Percentiles rank a stretch among this genome's conserved stretches.
Evolutionary conservation across 768 basidiomycete species (phyloP).

Genomic region (Calocybe gangraenosa): DNA sequence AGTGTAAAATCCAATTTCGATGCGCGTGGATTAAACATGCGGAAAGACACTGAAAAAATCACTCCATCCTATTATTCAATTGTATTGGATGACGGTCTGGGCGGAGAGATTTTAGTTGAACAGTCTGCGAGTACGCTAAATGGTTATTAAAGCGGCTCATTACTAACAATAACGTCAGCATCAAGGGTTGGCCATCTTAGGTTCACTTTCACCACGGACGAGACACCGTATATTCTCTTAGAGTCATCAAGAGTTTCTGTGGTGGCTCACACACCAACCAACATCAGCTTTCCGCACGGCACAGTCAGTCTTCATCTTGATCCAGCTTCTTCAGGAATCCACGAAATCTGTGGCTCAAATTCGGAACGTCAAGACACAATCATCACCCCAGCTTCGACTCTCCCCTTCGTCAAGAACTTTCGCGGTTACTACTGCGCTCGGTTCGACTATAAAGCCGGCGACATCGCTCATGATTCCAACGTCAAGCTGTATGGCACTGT

Average conservation of each 20-base stretch:
- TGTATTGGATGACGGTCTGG: constrained; percentile 46
- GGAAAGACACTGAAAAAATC: constrained; percentile 47
- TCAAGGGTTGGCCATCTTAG: constrained; percentile 73
- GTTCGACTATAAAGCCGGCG: constrained; percentile 35
- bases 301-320: constrained; percentile 32
- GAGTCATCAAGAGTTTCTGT: constrained; percentile 64
- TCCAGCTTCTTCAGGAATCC: constrained; percentile 22
- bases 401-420: constrained; percentile 34
- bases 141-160: neutral
- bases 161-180: constrained; percentile 33
- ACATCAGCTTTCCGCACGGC: constrained; percentile 52
- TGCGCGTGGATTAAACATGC: constrained; percentile 51
- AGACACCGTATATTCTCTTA: constrained; percentile 55
- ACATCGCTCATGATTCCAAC: constrained; percentile 4
- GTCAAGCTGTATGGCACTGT: constrained; percentile 42
- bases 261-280: constrained; percentile 45
- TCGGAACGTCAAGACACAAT: constrained; percentile 70
- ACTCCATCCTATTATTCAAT: constrained; percentile 56
- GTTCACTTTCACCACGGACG: constrained; percentile 49
- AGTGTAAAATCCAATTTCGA: constrained; percentile 51
- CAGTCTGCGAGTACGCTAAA: constrained; percentile 51
- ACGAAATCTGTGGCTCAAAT: constrained; percentile 60
- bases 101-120: constrained; percentile 51
- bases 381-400: constrained; percentile 50
- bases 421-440: constrained; percentile 58